A percentile compares a stretch with the other conserved stretches of the same genome.
phyloP scores from a whole-genome alignment of 768 basidiomycete genomes.

The Amanita jacksonii region DNA sequence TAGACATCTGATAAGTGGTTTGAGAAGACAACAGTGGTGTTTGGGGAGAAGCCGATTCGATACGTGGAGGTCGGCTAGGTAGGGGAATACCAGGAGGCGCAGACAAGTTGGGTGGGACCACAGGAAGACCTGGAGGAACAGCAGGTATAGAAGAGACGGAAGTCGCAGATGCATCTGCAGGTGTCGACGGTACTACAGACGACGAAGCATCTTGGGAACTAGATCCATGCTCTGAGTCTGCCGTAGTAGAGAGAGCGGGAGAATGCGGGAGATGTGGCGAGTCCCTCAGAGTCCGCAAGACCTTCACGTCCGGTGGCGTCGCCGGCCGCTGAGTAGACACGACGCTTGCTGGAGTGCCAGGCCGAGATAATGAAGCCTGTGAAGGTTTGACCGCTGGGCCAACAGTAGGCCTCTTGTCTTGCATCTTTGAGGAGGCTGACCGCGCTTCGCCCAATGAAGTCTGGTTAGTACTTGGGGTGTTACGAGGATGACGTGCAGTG shows the following conservation, averaged over 20 bases:
- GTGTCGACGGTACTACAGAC: slow-evolving; percentile 20
- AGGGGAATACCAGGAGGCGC: slow-evolving; percentile 56
- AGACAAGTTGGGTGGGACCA: slow-evolving; percentile 40
- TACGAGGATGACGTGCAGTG: slow-evolving; percentile 37
- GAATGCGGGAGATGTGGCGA: slow-evolving; percentile 23
- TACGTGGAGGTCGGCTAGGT: slow-evolving; percentile 41
- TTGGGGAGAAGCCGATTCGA: slow-evolving; percentile 41
- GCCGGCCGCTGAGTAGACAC: slow-evolving; percentile 23
- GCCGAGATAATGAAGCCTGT: slow-evolving; percentile 33
- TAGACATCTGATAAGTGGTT: slow-evolving; percentile 79
- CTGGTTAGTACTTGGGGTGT: slow-evolving; percentile 19
- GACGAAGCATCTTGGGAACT: slow-evolving; percentile 32
- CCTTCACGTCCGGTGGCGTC: slow-evolving; percentile 34
- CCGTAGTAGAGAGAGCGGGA: slow-evolving; percentile 39
- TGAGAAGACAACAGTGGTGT: slow-evolving; percentile 43
- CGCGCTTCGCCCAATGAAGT: slow-evolving; percentile 24
- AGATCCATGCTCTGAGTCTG: slow-evolving; percentile 42
- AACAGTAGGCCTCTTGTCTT: slow-evolving; percentile 33
- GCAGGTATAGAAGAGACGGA: slow-evolving; percentile 25
- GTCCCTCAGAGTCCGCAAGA: slow-evolving; percentile 30
- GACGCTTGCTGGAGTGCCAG: slow-evolving; percentile 5
- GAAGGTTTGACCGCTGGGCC: slow-evolving; percentile 29
- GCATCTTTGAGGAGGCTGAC: slow-evolving; percentile 20
- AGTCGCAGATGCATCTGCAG: slow-evolving; percentile 21
- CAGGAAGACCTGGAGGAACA: slow-evolving; percentile 33